Evolutionary conservation across 2,329 filamentous ascomycete genomes (phyloP).

Genomic region (Elsinoe perseae): DNA sequence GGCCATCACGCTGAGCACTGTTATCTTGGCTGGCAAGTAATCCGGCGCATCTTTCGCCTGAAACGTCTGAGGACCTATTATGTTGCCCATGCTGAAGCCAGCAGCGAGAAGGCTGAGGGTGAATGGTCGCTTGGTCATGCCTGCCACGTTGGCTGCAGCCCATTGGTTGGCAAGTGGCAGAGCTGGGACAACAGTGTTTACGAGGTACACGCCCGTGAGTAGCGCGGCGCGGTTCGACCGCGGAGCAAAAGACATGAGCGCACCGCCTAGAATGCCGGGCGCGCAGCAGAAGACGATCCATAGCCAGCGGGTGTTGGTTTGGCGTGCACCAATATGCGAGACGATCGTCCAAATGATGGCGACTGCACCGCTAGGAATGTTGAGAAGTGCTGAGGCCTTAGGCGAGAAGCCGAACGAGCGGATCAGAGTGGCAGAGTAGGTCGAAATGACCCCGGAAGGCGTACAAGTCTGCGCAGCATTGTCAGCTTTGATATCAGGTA

Average conservation of each 20-base stretch:
- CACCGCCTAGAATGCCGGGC: slow-evolving; percentile 42
- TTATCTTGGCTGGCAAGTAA: slow-evolving; percentile 34
- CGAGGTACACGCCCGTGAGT: slow-evolving; percentile 28
- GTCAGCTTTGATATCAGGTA: background rate
- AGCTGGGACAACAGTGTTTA: slow-evolving; percentile 28
- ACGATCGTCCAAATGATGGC: slow-evolving; percentile 47
- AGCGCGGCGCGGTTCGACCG: background rate
- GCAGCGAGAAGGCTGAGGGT: background rate
- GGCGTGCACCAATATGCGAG: slow-evolving; percentile 41
- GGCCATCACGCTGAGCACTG: slow-evolving; percentile 21
- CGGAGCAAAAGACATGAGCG: slow-evolving; percentile 44
- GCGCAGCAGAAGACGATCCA: slow-evolving; percentile 45
- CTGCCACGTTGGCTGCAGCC: slow-evolving; percentile 40
- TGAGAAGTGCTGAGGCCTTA: slow-evolving; percentile 44
- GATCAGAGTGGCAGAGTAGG: slow-evolving; percentile 49
- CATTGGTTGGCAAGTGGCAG: slow-evolving; percentile 30
- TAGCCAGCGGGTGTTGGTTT: slow-evolving; percentile 43
- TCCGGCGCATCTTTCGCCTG: slow-evolving; percentile 27
- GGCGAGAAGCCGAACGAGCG: slow-evolving; percentile 40
- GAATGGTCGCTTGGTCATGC: slow-evolving; percentile 28
- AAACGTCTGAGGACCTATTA: slow-evolving; percentile 32
- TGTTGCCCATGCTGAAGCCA: slow-evolving; percentile 26
- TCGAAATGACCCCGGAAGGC: slow-evolving; percentile 42
- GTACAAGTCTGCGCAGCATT: slow-evolving; percentile 22
- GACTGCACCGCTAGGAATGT: slow-evolving; percentile 47